Evolutionary conservation across 1,284 basidiomycete genomes (phyloP).

Genomic region (Porodaedalea pini): DNA sequence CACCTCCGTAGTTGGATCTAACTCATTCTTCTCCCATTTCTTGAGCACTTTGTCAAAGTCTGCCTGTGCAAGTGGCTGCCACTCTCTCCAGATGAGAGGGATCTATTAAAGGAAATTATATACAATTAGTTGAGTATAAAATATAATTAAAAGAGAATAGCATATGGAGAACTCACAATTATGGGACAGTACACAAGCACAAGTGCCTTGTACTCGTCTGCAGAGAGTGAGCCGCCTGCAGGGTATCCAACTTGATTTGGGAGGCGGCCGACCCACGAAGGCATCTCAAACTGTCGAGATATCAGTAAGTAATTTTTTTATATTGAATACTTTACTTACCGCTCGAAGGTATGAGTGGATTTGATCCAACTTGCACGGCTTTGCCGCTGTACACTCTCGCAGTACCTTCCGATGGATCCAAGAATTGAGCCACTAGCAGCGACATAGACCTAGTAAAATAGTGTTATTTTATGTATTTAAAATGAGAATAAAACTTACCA

Average conservation of each 20-base stretch:
- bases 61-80: conserved; percentile 8
- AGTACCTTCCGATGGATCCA: conserved; percentile 13
- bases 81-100: conserved; percentile 23
- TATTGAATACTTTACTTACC: conserved; percentile 1
- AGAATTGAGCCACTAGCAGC: conserved; percentile 16
- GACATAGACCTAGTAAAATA: conserved; percentile 12
- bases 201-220: conserved; percentile 19
- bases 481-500: conserved; percentile 7
- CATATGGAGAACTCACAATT: conserved; percentile 8
- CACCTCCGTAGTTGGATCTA: neutral
- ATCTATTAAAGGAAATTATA: conserved; percentile 1
- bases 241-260: conserved; percentile 18
- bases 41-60: conserved; percentile 10
- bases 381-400: conserved; percentile 4
- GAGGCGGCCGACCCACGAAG: conserved; percentile 16
- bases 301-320: neutral
- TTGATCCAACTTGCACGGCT: conserved; percentile 14
- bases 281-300: conserved; percentile 18
- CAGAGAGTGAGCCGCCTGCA: conserved; percentile 15
- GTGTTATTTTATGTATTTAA: neutral
- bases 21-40: conserved; percentile 19
- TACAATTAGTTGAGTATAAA: neutral
- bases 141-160: neutral
- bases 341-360: conserved; percentile 11
- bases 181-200: conserved; percentile 11